Percentiles rank a stretch among this genome's conserved stretches.
Conservation (phyloP, 225 moss, liverwort and hornwort genomes). For the Pseudisothecium myosuroides region DNA sequence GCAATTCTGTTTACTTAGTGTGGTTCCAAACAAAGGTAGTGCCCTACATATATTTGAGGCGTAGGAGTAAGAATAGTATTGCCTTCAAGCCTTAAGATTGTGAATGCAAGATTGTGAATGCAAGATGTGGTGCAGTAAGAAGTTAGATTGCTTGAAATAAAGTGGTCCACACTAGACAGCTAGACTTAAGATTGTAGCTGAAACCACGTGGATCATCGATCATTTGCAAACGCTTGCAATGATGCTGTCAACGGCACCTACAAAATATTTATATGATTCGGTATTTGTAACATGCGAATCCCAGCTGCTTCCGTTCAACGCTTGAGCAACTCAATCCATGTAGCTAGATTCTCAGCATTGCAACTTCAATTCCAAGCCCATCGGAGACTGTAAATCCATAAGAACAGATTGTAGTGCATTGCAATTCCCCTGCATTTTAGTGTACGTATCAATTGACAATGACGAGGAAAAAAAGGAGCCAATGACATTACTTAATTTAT, state of each 20-base stretch:
- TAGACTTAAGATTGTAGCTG: background rate
- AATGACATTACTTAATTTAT: background rate
- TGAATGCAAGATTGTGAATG: no score
- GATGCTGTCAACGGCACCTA: background rate
- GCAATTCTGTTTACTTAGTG: background rate
- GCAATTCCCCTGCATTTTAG: background rate
- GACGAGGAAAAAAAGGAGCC: background rate
- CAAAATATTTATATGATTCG: background rate
- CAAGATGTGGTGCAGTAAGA: background rate
- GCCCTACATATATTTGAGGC: no score
- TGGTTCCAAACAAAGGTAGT: no score
- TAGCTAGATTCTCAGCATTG: background rate
- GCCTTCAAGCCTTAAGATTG: background rate
- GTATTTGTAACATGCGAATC: background rate
- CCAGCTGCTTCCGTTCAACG: background rate
- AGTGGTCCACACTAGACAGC: background rate
- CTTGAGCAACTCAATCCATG: background rate
- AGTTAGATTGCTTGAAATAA: background rate
- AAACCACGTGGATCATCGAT: background rate
- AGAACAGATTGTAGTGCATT: background rate
- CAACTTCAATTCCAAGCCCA: background rate
- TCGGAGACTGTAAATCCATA: background rate
- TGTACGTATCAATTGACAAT: background rate
- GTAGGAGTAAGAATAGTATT: background rate
- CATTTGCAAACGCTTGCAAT: background rate